These are phyloP conservation scores for Hirschfeldia incana DNA, from an alignment of 345 rosid genomes.

Conservation along the genomic window DNA sequence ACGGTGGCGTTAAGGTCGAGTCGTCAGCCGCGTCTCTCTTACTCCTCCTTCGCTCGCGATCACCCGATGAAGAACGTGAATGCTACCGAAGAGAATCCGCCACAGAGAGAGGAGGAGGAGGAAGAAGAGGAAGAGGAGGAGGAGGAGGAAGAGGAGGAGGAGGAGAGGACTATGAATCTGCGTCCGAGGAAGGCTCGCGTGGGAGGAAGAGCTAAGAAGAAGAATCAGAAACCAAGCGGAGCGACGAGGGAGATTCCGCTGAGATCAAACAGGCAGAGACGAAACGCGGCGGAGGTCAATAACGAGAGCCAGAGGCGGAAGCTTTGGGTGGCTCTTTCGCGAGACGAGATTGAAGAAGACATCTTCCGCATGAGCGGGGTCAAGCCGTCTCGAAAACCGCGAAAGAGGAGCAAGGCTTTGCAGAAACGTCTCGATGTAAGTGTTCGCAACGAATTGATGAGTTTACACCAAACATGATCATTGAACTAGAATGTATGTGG, in stretches of 20 bases:
- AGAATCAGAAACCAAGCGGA: slow-evolving; percentile 36
- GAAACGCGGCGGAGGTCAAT: slow-evolving; percentile 55
- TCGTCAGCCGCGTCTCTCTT: slow-evolving; percentile 53
- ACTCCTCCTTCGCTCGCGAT: slow-evolving; percentile 38
- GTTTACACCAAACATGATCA: not conserved
- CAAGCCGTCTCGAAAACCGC: slow-evolving; percentile 75
- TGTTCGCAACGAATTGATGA: slow-evolving; percentile 35
- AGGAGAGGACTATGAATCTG: slow-evolving; percentile 71
- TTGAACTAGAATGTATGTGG: not conserved
- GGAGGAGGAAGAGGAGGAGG: slow-evolving; percentile 31
- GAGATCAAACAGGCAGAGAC: slow-evolving; percentile 68
- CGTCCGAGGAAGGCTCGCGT: slow-evolving; percentile 58
- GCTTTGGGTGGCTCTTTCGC: slow-evolving; percentile 71
- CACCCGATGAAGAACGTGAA: slow-evolving; percentile 24
- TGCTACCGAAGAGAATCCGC: slow-evolving; percentile 17
- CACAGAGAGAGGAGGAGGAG: slow-evolving; percentile 6
- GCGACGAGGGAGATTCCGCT: slow-evolving; percentile 32
- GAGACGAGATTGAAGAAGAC: slow-evolving; percentile 94
- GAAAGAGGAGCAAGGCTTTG: slow-evolving; percentile 66
- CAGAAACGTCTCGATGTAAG: slow-evolving; percentile 84
- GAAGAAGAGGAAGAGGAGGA: slow-evolving; percentile 30
- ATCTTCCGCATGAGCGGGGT: slow-evolving; percentile 80
- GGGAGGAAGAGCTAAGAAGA: slow-evolving; percentile 21
- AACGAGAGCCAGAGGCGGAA: slow-evolving; percentile 63
- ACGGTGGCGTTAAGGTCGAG: slow-evolving; percentile 66